phyloP scores from a whole-genome alignment of 2,329 filamentous ascomycete genomes.

The Fusarium armeniacum region DNA sequence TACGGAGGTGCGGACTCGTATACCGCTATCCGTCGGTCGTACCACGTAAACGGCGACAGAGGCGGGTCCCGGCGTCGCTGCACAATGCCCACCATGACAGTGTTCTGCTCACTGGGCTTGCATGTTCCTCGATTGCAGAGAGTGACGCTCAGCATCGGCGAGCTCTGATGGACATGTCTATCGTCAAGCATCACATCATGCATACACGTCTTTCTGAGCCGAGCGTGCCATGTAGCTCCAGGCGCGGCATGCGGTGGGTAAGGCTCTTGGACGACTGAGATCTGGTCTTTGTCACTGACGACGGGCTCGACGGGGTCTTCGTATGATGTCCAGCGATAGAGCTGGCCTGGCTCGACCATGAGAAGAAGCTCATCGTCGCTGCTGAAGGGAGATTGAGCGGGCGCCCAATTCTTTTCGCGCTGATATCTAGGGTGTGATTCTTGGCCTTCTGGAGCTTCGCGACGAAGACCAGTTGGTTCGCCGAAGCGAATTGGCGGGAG shows the following conservation, averaged over 20 bases:
- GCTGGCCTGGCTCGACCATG: slow-evolving; percentile 40
- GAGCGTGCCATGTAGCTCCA: slow-evolving; percentile 35
- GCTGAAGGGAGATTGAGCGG: slow-evolving; percentile 33
- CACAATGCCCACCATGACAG: slow-evolving; percentile 41
- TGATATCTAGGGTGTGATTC: slow-evolving; percentile 36
- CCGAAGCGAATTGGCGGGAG: slow-evolving; percentile 35
- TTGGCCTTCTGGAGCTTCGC: slow-evolving; percentile 27
- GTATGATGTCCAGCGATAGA: slow-evolving; percentile 30
- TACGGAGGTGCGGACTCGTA: slow-evolving; percentile 39
- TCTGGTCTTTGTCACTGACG: slow-evolving; percentile 4
- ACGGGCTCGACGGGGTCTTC: slow-evolving; percentile 30
- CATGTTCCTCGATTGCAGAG: slow-evolving; percentile 41
- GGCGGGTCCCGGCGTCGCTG: slow-evolving; percentile 40
- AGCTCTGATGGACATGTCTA: slow-evolving; percentile 41
- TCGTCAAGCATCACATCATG: slow-evolving; percentile 41
- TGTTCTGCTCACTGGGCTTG: slow-evolving; percentile 35
- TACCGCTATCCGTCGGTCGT: slow-evolving; percentile 41
- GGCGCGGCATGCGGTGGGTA: slow-evolving; percentile 18
- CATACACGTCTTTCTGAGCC: slow-evolving; percentile 27
- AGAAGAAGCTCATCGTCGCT: slow-evolving; percentile 29
- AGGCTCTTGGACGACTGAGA: slow-evolving; percentile 35
- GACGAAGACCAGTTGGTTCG: slow-evolving; percentile 24
- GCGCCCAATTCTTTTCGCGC: slow-evolving; percentile 45
- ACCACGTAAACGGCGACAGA: slow-evolving; percentile 26
- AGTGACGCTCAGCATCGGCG: slow-evolving; percentile 42